Percentiles rank a stretch among this genome's conserved stretches.
These are phyloP conservation scores for Pythium sp. DNA, from an alignment of 352 stramenopile species.

Conservation along the genomic window DNA sequence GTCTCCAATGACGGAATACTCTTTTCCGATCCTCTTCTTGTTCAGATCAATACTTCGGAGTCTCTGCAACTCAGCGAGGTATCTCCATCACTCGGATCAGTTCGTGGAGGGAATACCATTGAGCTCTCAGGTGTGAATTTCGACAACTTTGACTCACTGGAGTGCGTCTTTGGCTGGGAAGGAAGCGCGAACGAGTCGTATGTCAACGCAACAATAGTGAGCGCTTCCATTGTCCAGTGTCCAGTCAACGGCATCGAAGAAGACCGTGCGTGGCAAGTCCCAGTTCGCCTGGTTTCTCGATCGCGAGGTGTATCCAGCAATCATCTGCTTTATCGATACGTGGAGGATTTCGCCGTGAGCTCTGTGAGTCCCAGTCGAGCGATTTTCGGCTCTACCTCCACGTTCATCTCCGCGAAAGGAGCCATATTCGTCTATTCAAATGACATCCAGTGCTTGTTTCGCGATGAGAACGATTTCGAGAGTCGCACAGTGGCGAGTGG, in stretches of 20 bases:
- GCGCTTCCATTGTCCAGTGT: conserved; percentile 30
- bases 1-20: conserved; percentile 32
- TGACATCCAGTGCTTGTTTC: conserved; percentile 21
- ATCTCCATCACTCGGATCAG: conserved; percentile 25
- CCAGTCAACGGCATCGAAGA: conserved; percentile 21
- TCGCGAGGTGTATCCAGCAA: conserved; percentile 29
- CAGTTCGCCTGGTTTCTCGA: conserved; percentile 26
- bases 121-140: conserved; percentile 22
- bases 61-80: conserved; percentile 20
- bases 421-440: conserved; percentile 24
- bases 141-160: conserved; percentile 10
- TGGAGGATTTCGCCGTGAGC: conserved; percentile 19
- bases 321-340: conserved; percentile 35
- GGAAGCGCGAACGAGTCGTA: conserved; percentile 25
- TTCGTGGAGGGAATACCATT: conserved; percentile 19
- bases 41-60: conserved; percentile 3
- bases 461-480: not conserved
- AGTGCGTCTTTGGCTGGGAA: conserved; percentile 46
- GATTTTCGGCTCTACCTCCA: conserved; percentile 12
- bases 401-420: conserved; percentile 23
- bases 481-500: conserved; percentile 6
- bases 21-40: conserved; percentile 22
- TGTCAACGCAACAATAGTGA: conserved; percentile 18
- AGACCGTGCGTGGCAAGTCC: conserved; percentile 23
- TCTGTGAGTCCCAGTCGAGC: conserved; percentile 23